Evolutionary conservation across 768 basidiomycete genomes (phyloP).

Genomic region (Rhizopogon vulgaris): DNA sequence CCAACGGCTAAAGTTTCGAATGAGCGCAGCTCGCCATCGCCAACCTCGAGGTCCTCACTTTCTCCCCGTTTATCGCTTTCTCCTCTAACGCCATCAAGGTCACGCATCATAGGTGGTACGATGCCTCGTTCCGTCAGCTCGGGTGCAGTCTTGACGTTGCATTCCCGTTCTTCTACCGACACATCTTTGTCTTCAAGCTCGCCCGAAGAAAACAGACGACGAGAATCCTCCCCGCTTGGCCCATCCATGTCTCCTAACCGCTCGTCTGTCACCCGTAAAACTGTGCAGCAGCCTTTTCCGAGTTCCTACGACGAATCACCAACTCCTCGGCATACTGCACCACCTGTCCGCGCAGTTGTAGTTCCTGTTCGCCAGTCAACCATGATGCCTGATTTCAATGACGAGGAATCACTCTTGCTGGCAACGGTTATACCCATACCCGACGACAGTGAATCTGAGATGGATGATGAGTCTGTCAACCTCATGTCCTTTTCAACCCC

Average conservation of each 20-base stretch:
- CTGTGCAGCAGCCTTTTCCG: conserved; percentile 32
- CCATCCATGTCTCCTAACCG: conserved; percentile 24
- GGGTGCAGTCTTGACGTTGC: conserved; percentile 24
- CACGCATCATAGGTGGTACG: conserved; percentile 33
- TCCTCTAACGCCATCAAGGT: conserved; percentile 36
- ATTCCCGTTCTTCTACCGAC: conserved; percentile 43
- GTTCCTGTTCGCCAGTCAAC: conserved; percentile 37
- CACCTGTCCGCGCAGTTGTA: conserved; percentile 23
- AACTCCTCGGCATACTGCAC: conserved; percentile 12
- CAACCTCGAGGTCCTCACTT: conserved; percentile 38
- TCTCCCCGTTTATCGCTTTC: conserved; percentile 43
- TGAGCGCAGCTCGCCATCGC: conserved; percentile 31
- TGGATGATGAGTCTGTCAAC: conserved; percentile 49
- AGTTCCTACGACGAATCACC: conserved; percentile 23
- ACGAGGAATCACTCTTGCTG: conserved; percentile 60
- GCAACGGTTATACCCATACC: conserved; percentile 74
- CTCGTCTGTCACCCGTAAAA: conserved; percentile 31
- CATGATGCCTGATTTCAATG: conserved; percentile 34
- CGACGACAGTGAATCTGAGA: conserved; percentile 66
- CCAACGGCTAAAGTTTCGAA: conserved; percentile 37
- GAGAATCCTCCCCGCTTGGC: conserved; percentile 47
- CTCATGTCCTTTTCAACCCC: conserved; percentile 70
- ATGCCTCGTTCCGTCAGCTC: conserved; percentile 41
- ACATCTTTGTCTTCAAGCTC: conserved; percentile 19
- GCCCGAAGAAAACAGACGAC: conserved; percentile 29